These are phyloP conservation scores for Neurospora crassa DNA, from an alignment of 2,329 filamentous ascomycete species.

Conservation along the genomic window DNA sequence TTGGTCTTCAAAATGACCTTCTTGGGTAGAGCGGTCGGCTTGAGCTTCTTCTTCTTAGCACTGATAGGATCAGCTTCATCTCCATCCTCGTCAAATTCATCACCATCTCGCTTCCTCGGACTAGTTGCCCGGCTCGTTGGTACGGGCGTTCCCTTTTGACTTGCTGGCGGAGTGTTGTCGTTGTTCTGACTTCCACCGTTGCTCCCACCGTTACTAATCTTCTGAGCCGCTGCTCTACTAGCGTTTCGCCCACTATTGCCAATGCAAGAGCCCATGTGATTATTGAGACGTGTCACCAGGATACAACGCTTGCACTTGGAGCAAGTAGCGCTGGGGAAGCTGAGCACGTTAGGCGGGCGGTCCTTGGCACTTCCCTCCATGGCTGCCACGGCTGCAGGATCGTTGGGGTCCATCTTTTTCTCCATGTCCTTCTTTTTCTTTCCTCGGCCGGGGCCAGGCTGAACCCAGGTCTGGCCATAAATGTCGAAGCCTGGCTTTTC, in stretches of 20 bases:
- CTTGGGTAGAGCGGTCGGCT: slow-evolving; percentile 37
- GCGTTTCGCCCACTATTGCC: slow-evolving; percentile 56
- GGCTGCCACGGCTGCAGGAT: slow-evolving; percentile 17
- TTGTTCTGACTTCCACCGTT: slow-evolving; percentile 41
- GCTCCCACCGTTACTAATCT: slow-evolving; percentile 48
- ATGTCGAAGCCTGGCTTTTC: slow-evolving; percentile 69
- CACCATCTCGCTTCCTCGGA: slow-evolving; percentile 47
- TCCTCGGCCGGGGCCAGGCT: slow-evolving; percentile 58
- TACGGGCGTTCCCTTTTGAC: slow-evolving; percentile 51
- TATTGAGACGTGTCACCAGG: slow-evolving; percentile 54
- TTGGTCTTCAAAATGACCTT: slow-evolving; percentile 49
- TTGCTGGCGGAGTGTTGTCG: slow-evolving; percentile 49
- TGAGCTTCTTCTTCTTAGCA: slow-evolving; percentile 50
- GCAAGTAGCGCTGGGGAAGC: slow-evolving; percentile 56
- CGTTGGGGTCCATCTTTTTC: slow-evolving; percentile 39
- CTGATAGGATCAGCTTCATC: slow-evolving; percentile 39
- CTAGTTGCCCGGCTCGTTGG: slow-evolving; percentile 44
- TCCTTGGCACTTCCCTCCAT: slow-evolving; percentile 34
- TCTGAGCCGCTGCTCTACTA: slow-evolving; percentile 51
- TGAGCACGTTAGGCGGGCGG: slow-evolving; percentile 50
- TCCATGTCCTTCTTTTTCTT: slow-evolving; percentile 74
- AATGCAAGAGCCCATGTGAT: slow-evolving; percentile 60
- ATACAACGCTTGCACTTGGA: slow-evolving; percentile 60
- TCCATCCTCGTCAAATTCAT: slow-evolving; percentile 44
- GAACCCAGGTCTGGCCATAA: slow-evolving; percentile 73